Conservation (phyloP, 176 grass and related monocot species). For the Triticum monococcum region DNA sequence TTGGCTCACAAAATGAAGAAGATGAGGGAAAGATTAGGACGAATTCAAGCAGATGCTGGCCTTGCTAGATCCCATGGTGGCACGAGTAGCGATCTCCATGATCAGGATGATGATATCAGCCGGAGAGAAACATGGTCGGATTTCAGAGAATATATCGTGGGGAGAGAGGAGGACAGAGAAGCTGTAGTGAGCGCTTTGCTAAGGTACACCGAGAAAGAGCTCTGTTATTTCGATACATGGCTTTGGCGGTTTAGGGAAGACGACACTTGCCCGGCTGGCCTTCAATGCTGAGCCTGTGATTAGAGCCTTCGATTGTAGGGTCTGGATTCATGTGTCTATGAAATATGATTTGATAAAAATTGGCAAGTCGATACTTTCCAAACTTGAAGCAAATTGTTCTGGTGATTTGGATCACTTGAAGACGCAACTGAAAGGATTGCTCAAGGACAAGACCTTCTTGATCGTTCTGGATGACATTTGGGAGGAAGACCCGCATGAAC, state of each 20-base stretch:
- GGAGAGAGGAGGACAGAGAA: neutral
- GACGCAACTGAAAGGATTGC: neutral
- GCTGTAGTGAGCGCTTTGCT: neutral
- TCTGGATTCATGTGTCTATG: neutral
- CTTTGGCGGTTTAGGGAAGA: neutral
- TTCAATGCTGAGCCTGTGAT: neutral
- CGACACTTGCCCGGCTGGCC: neutral
- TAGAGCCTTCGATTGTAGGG: neutral
- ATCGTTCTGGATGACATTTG: neutral
- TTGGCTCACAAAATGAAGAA: neutral
- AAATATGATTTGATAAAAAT: neutral
- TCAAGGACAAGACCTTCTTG: neutral
- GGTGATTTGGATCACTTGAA: neutral
- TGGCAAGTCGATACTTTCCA: neutral
- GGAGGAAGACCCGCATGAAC: neutral
- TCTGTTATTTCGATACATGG: neutral
- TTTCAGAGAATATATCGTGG: neutral
- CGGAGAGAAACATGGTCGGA: neutral
- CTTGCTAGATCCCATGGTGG: neutral
- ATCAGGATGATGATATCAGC: neutral
- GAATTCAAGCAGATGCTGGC: neutral
- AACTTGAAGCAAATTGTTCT: neutral
- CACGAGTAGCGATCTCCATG: neutral
- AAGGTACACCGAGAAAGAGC: neutral
- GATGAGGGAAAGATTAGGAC: neutral